phyloP scores from a whole-genome alignment of 2,329 filamentous ascomycete genomes.

The Aciculosporium take region DNA sequence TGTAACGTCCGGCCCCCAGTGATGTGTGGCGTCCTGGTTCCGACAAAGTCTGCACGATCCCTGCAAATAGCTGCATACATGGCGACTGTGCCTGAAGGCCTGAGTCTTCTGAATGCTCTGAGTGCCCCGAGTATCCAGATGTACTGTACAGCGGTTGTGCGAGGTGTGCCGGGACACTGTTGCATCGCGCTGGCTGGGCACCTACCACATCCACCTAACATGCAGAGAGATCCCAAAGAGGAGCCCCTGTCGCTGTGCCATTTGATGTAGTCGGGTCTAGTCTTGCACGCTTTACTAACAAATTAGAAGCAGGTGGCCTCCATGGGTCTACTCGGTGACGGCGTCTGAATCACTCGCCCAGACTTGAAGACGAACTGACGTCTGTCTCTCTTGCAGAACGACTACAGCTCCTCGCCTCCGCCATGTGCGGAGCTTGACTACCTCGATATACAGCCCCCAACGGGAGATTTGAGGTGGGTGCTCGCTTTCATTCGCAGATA shows the following conservation, averaged over 20 bases:
- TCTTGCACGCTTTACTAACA: constrained; percentile 5
- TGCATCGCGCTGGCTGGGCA: constrained; percentile 7
- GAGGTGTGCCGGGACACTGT: constrained; percentile 8
- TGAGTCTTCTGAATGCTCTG: constrained; percentile 6
- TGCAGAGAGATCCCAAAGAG: constrained; percentile 9
- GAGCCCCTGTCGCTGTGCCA: constrained; percentile 7
- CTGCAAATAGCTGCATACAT: constrained; percentile 8
- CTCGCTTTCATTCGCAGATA: constrained; percentile 10
- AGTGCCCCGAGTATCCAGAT: constrained; percentile 11
- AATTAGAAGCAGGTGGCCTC: constrained; percentile 5
- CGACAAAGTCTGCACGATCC: constrained; percentile 11
- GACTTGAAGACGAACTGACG: constrained; percentile 12
- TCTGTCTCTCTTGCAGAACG: constrained; percentile 25
- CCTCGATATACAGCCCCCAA: constrained; percentile 34
- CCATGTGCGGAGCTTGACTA: constrained; percentile 34
- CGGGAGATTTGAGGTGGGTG: constrained; percentile 41
- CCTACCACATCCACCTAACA: constrained; percentile 9
- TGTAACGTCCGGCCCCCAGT: constrained; percentile 10
- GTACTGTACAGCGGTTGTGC: constrained; percentile 13
- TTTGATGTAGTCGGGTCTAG: constrained; percentile 9
- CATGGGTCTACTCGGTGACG: constrained; percentile 6
- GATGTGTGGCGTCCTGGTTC: constrained; percentile 14
- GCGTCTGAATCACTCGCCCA: constrained; percentile 5
- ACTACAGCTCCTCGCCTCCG: constrained; percentile 40
- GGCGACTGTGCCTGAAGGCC: constrained; percentile 9